These are phyloP conservation scores for Globisporangium apiculatum DNA, from an alignment of 352 stramenopile genomes.

Conservation along the genomic window DNA sequence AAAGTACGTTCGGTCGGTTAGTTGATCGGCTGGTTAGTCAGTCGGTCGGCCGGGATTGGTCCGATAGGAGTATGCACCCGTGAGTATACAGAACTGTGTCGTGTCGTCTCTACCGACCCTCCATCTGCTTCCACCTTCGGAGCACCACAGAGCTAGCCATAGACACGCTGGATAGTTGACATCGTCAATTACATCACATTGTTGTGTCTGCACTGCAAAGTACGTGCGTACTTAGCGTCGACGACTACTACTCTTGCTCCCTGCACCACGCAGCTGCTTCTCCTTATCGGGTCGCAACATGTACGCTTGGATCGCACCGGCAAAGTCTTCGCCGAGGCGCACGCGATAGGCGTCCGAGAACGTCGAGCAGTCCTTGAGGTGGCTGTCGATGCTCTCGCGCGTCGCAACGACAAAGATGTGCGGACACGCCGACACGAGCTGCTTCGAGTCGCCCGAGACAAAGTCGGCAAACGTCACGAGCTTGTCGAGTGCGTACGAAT, in stretches of 20 bases:
- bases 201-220: not conserved
- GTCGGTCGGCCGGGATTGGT: too few relatives aligned
- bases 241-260: not conserved
- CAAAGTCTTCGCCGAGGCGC: slow-evolving; percentile 24
- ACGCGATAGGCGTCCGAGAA: slow-evolving; percentile 53
- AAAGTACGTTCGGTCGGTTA: too few relatives aligned
- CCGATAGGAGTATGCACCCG: not conserved
- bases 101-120: not conserved
- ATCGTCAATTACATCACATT: too few relatives aligned
- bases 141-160: too few relatives aligned
- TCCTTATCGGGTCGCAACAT: slow-evolving; percentile 10
- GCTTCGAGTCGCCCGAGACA: slow-evolving; percentile 34
- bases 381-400: slow-evolving; percentile 60
- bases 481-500: slow-evolving; percentile 38
- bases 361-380: slow-evolving; percentile 58
- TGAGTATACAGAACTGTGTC: not conserved
- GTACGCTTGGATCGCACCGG: slow-evolving; percentile 23
- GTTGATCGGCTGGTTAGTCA: too few relatives aligned
- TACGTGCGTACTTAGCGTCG: not conserved
- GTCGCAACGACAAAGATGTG: slow-evolving; percentile 61
- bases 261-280: not conserved
- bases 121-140: not conserved
- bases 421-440: slow-evolving; percentile 44
- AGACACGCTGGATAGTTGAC: too few relatives aligned
- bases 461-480: slow-evolving; percentile 56